Conservation (phyloP, 805 yeast genomes). For the Nakazawaea populi region DNA sequence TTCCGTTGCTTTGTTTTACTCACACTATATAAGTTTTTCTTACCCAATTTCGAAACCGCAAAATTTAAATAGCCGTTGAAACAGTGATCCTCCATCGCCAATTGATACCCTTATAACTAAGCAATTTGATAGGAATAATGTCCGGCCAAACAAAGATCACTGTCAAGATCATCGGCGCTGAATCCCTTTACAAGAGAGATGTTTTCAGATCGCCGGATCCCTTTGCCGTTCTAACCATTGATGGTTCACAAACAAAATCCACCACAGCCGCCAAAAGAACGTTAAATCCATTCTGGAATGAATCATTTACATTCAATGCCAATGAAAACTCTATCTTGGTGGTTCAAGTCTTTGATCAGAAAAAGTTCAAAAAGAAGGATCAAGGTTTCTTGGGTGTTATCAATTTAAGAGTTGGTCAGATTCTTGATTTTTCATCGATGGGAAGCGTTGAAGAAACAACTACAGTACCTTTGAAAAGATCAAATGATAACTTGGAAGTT, state of each 20-base stretch:
- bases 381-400: slow-evolving; percentile 98
- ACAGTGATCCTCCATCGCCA: too few relatives aligned
- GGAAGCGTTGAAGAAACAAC: slow-evolving; percentile 67
- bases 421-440: slow-evolving; percentile 54
- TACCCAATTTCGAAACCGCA: too few relatives aligned
- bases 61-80: too few relatives aligned
- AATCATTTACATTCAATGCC: slow-evolving; percentile 70
- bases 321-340: slow-evolving; percentile 80
- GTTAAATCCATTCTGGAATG: slow-evolving; percentile 97
- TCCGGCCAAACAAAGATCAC: slow-evolving; percentile 30
- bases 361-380: slow-evolving; percentile 95
- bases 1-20: too few relatives aligned
- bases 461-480: slow-evolving; percentile 85
- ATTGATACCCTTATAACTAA: neutral
- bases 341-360: slow-evolving; percentile 93
- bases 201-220: slow-evolving; percentile 97
- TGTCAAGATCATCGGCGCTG: slow-evolving; percentile 90
- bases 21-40: too few relatives aligned
- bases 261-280: slow-evolving; percentile 93
- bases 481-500: slow-evolving; percentile 89
- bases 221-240: slow-evolving; percentile 95
- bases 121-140: neutral
- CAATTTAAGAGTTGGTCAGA: slow-evolving; percentile 85
- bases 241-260: slow-evolving; percentile 92
- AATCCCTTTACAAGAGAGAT: slow-evolving; percentile 90